Conservation (phyloP, 2,329 filamentous ascomycete genomes). For the Tolypocladium album region DNA sequence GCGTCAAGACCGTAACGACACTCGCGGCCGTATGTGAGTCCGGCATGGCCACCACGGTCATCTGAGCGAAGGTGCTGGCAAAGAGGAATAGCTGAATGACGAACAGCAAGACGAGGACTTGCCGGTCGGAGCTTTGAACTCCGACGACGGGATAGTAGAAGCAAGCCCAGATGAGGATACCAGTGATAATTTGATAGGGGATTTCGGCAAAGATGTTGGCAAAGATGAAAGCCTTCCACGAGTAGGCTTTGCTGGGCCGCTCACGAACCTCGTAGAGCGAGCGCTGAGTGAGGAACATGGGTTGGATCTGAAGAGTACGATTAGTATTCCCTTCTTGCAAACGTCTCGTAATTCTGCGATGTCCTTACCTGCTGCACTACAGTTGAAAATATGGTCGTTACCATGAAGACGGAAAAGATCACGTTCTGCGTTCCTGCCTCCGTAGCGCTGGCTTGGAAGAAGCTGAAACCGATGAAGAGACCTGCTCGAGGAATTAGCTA, state of each 20-base stretch:
- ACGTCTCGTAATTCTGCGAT: conserved; percentile 3
- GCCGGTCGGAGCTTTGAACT: conserved; percentile 38
- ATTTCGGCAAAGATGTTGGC: conserved; percentile 64
- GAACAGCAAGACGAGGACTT: conserved; percentile 55
- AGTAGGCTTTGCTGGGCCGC: conserved; percentile 63
- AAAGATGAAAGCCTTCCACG: conserved; percentile 63
- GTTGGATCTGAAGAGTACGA: conserved; percentile 45
- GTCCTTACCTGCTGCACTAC: conserved; percentile 48
- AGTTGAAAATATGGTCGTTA: conserved; percentile 63
- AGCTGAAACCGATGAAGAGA: conserved; percentile 68
- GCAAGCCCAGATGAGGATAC: conserved; percentile 49
- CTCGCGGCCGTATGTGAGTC: conserved; percentile 58
- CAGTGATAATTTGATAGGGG: conserved; percentile 57
- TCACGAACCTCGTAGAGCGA: conserved; percentile 70
- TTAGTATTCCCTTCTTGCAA: conserved; percentile 2
- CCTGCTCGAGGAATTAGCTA: conserved; percentile 9
- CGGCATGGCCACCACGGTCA: conserved; percentile 61
- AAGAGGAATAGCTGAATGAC: conserved; percentile 59
- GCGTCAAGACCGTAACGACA: conserved; percentile 48
- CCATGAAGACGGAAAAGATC: conserved; percentile 66
- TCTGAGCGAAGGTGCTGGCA: conserved; percentile 60
- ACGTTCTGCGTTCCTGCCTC: conserved; percentile 64
- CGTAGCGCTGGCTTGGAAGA: conserved; percentile 44
- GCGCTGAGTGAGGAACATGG: conserved; percentile 64
- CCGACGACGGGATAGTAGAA: conserved; percentile 59